phyloP scores from a whole-genome alignment of 2,329 filamentous ascomycete genomes.

The Aspergillus clavatus region DNA sequence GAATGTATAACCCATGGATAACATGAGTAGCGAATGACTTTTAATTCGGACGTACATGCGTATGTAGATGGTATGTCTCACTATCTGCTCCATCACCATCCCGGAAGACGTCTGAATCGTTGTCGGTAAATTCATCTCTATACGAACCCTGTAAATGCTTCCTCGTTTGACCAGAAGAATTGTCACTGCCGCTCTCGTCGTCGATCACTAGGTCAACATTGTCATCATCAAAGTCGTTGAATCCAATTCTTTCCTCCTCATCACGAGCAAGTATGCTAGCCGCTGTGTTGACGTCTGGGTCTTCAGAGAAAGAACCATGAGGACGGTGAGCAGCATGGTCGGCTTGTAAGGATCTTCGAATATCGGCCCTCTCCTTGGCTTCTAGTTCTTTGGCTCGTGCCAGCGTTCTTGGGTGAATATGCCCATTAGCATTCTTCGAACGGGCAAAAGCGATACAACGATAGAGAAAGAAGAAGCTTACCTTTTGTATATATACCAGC shows the following conservation, averaged over 20 bases:
- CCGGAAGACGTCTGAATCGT: slow-evolving; percentile 47
- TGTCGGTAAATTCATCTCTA: slow-evolving; percentile 52
- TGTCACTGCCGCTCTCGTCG: slow-evolving; percentile 39
- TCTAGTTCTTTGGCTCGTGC: slow-evolving; percentile 47
- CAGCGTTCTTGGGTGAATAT: slow-evolving; percentile 37
- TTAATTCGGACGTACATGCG: slow-evolving; percentile 24
- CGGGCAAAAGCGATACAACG: neutral
- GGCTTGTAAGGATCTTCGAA: slow-evolving; percentile 31
- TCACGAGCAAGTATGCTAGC: slow-evolving; percentile 38
- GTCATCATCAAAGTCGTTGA: slow-evolving; percentile 38
- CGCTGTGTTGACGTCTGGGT: slow-evolving; percentile 38
- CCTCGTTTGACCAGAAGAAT: slow-evolving; percentile 17
- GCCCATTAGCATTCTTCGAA: slow-evolving; percentile 3
- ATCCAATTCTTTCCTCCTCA: slow-evolving; percentile 42
- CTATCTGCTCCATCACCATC: slow-evolving; percentile 37
- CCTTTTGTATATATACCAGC: slow-evolving; percentile 76
- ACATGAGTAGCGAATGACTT: slow-evolving; percentile 1
- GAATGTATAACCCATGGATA: neutral
- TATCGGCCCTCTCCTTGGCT: slow-evolving; percentile 41
- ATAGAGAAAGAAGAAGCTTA: too few relatives aligned
- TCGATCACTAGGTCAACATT: slow-evolving; percentile 41
- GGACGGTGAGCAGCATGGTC: slow-evolving; percentile 34
- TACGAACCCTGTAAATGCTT: slow-evolving; percentile 38
- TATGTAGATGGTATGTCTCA: slow-evolving; percentile 41
- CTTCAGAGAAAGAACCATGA: slow-evolving; percentile 34